Evolutionary conservation across 371 early-diverging fungal genomes (phyloP).

Genomic region (Fennellomyces sp.): DNA sequence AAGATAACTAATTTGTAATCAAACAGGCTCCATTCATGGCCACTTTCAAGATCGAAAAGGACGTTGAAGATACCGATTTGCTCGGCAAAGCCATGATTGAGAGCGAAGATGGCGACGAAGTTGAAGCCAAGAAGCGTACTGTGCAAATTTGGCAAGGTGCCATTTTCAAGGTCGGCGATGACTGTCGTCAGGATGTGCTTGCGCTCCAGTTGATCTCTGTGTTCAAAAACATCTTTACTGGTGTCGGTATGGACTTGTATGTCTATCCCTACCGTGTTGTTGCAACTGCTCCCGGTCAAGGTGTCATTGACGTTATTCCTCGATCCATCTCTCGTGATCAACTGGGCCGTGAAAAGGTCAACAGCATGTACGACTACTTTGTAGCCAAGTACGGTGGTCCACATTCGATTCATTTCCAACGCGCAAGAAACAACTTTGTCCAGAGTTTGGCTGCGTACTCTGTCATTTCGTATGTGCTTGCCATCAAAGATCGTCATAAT

Average conservation of each 20-base stretch:
- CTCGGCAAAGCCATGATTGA: slow-evolving; percentile 66
- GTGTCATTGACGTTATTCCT: slow-evolving; percentile 99
- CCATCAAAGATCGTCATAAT: slow-evolving; percentile 99
- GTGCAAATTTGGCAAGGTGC: slow-evolving; percentile 77
- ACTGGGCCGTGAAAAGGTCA: slow-evolving; percentile 98
- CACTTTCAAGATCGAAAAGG: slow-evolving; percentile 87
- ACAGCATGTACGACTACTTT: slow-evolving; percentile 96
- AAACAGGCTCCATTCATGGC: slow-evolving; percentile 98
- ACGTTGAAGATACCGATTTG: slow-evolving; percentile 39
- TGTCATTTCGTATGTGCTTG: slow-evolving; percentile 93
- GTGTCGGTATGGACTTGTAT: slow-evolving; percentile 92
- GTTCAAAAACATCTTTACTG: slow-evolving; percentile 96
- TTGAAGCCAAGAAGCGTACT: slow-evolving; percentile 33
- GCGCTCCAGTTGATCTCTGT: slow-evolving; percentile 98
- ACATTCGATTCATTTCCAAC: slow-evolving; percentile 88
- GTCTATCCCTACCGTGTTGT: slow-evolving; percentile 98
- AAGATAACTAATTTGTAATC: neutral
- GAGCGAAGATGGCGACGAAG: slow-evolving; percentile 20
- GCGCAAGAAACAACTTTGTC: slow-evolving; percentile 95
- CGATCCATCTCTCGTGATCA: slow-evolving; percentile 97
- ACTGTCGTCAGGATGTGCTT: slow-evolving; percentile 99
- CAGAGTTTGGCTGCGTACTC: slow-evolving; percentile 98
- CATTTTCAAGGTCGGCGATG: slow-evolving; percentile 99
- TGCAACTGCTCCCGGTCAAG: slow-evolving; percentile 97
- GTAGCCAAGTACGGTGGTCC: slow-evolving; percentile 93